Evolutionary conservation across 208 protist species (phyloP).

Genomic region (Perkinsela sp.): DNA sequence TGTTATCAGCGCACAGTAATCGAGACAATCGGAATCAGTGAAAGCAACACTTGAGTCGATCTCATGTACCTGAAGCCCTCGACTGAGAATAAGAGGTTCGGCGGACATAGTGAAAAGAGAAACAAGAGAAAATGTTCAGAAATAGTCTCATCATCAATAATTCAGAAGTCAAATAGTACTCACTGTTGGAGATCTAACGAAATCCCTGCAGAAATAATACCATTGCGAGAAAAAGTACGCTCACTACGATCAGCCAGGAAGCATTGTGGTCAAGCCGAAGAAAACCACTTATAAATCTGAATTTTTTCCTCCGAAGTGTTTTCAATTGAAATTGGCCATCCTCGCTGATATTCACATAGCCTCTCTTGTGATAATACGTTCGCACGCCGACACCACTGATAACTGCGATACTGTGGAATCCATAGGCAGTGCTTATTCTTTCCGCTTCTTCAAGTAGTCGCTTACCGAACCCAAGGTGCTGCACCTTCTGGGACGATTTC

Average conservation of each 20-base stretch:
- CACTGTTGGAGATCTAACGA: too few relatives aligned
- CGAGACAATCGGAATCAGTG: not conserved
- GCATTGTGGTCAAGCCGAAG: too few relatives aligned
- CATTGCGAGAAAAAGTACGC: too few relatives aligned
- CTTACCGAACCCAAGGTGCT: constrained; percentile 81
- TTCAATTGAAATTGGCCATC: constrained; percentile 6
- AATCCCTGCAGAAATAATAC: too few relatives aligned
- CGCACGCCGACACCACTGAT: constrained; percentile 87
- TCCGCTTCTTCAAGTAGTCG: constrained; percentile 84
- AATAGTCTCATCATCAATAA: too few relatives aligned
- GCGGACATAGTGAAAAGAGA: not conserved
- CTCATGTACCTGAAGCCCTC: not conserved
- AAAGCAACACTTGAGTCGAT: not conserved
- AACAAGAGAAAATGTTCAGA: too few relatives aligned
- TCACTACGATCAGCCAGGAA: too few relatives aligned
- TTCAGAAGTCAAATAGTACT: too few relatives aligned
- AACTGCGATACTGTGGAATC: constrained; percentile 72
- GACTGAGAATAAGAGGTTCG: not conserved
- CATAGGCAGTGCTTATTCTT: constrained; percentile 62
- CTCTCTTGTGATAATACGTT: constrained; percentile 82
- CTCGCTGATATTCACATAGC: constrained; percentile 38
- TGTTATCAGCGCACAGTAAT: not conserved
- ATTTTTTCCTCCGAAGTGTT: too few relatives aligned
- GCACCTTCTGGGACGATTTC: constrained; percentile 66
- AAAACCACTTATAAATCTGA: too few relatives aligned